Evolutionary conservation across 2,329 filamentous ascomycete species (phyloP).

Genomic region (Monosporascus sp.): DNA sequence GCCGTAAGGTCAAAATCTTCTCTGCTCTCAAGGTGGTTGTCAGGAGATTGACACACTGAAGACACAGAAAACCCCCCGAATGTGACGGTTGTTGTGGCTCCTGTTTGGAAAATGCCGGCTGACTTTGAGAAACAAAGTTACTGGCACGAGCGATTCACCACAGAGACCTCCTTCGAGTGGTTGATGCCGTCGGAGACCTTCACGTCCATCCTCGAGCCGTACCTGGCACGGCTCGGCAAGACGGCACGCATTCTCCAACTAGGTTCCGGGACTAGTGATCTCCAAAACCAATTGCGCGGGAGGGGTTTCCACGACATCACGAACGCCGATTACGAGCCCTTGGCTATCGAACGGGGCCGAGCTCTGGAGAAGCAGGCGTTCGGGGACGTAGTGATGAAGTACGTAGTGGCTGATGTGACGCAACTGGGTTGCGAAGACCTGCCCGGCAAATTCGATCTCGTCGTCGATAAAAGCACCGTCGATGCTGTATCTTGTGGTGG

Average conservation of each 20-base stretch:
- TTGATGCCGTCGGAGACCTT: constrained; percentile 37
- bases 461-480: constrained; percentile 44
- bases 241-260: constrained; percentile 37
- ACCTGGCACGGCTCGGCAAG: constrained; percentile 24
- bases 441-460: constrained; percentile 30
- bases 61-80: no score
- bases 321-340: constrained; percentile 46
- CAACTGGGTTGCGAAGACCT: constrained; percentile 20
- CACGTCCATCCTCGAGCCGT: constrained; percentile 32
- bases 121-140: constrained; percentile 46
- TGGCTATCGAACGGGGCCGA: constrained; percentile 38
- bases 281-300: constrained; percentile 41
- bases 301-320: constrained; percentile 37
- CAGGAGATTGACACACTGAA: no score
- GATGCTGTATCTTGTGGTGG: constrained; percentile 44
- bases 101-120: constrained; percentile 11
- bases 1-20: no score
- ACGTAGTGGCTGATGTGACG: constrained; percentile 41
- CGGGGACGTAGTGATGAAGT: constrained; percentile 37
- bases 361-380: constrained; percentile 35
- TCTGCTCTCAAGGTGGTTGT: no score
- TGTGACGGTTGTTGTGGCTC: not conserved
- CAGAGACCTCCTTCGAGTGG: constrained; percentile 44
- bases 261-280: constrained; percentile 44
- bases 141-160: constrained; percentile 41